Conservation (phyloP, 2,329 filamentous ascomycete species). For the Scedosporium aurantiacum region DNA sequence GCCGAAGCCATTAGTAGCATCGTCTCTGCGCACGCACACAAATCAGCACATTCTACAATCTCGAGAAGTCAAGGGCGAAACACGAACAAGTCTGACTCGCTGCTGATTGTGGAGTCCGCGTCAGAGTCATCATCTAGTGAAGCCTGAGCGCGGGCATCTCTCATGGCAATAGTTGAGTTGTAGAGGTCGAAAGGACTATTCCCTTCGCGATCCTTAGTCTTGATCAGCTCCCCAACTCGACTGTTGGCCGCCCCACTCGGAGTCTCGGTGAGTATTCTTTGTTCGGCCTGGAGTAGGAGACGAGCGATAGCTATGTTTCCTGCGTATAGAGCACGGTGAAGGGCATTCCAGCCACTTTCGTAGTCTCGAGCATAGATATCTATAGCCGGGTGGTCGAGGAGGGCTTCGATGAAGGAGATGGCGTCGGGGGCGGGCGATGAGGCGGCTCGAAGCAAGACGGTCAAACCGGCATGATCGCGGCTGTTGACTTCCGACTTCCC, state of each 20-base stretch:
- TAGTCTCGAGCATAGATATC: conserved; percentile 80
- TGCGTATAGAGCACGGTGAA: conserved; percentile 82
- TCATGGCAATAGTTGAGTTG: conserved; percentile 70
- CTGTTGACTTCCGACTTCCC: conserved; percentile 66
- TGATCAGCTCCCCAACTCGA: conserved; percentile 67
- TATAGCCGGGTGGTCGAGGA: conserved; percentile 71
- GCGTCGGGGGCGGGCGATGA: conserved; percentile 63
- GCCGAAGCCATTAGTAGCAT: neutral
- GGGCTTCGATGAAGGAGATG: conserved; percentile 61
- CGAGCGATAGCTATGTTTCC: conserved; percentile 83
- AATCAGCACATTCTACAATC: neutral
- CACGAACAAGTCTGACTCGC: neutral
- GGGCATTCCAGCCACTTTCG: conserved; percentile 91
- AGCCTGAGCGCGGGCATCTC: conserved; percentile 41
- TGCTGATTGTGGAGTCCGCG: conserved; percentile 23
- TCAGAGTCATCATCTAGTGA: conserved; percentile 33
- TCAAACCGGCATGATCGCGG: conserved; percentile 71
- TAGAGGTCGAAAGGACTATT: conserved; percentile 93
- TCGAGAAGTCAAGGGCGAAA: neutral
- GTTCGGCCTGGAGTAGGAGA: conserved; percentile 68
- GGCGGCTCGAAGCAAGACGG: conserved; percentile 72
- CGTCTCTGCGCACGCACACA: neutral
- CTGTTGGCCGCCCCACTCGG: conserved; percentile 44
- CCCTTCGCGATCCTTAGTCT: conserved; percentile 90
- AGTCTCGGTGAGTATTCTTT: conserved; percentile 50